Percentiles rank a stretch among this genome's conserved stretches.
Evolutionary conservation across 208 protist species (phyloP).

Genomic region (Balamuthia mandrillaris): DNA sequence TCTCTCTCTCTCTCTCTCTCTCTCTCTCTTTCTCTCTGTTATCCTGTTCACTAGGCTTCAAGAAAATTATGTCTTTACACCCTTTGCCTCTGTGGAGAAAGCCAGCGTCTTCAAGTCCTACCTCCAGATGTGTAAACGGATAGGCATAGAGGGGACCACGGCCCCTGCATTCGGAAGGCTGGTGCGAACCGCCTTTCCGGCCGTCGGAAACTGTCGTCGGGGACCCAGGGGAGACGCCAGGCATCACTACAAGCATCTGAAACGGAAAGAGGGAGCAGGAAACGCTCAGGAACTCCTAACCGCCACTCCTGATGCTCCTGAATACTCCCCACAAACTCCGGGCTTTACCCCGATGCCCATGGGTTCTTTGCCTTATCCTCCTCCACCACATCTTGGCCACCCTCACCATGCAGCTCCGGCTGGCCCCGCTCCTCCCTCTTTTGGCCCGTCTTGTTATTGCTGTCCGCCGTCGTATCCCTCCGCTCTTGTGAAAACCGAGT

Average conservation of each 20-base stretch:
- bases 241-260: neutral
- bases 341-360: no score
- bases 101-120: conserved; percentile 15
- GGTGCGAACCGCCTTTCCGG: neutral
- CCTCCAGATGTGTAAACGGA: neutral
- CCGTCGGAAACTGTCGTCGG: conserved; percentile 5
- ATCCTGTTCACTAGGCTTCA: neutral
- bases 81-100: neutral
- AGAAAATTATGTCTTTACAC: neutral
- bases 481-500: no score
- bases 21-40: neutral
- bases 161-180: neutral
- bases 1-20: neutral
- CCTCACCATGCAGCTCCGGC: no score
- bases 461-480: no score
- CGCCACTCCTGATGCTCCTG: no score
- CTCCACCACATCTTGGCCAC: no score
- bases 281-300: no score
- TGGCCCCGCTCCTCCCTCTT: no score
- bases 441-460: no score
- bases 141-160: neutral
- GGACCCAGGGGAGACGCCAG: neutral
- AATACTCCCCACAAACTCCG: no score
- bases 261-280: neutral
- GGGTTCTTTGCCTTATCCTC: no score